Evolutionary conservation across 495 filamentous ascomycete species (phyloP), one percentile per base, ranked within the genome.

Genomic region (Aspergillus heteromorphus): DNA sequence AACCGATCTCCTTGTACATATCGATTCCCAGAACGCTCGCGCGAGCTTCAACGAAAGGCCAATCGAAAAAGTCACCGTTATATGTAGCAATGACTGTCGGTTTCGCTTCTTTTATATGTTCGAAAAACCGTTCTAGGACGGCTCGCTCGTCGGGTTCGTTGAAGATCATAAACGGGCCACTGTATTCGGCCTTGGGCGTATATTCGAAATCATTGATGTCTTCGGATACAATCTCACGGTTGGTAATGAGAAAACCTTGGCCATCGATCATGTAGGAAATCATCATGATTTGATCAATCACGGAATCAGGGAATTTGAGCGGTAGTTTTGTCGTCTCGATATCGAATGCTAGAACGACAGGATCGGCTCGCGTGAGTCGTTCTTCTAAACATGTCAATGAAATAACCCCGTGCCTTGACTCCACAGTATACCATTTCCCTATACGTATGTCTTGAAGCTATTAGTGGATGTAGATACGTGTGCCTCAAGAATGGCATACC

Each of bases 61-160:
- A 99, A 83, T 99, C 93, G 83, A 99, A 99, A 62, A 97, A 99
- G 78, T 99, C 93, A 69, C 93, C 93, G 87, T 99, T 99, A 78
- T 99, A 99, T 4, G 95, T 97, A 14, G 92, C 93, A 64, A 99
- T 97, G 14, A 99, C 91, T 0, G 91, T 97, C 1, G 93, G 93
- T 51, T 88, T 84, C 3, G 91, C 90, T 66, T 95, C 89, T 65
- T 97, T 97, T 66, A 99, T 87, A 62, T 96, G 92, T 16, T 89
- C 79, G 60, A 97, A 97, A 69, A 99, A 99, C 27, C 95, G 81
- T 59, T 97, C 91, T 14, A 99, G 69, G 0, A 96, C 70, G 0
- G 73, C 83, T 64, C 91, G 91, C 70, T 98, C 93, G 66, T 97
- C 86, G 2, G 92, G 89, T 65, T 99, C 93, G 64, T 99, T 99